Evolutionary conservation across 176 grass and related monocot species (phyloP).

Genomic region (Juncus inflexus): DNA sequence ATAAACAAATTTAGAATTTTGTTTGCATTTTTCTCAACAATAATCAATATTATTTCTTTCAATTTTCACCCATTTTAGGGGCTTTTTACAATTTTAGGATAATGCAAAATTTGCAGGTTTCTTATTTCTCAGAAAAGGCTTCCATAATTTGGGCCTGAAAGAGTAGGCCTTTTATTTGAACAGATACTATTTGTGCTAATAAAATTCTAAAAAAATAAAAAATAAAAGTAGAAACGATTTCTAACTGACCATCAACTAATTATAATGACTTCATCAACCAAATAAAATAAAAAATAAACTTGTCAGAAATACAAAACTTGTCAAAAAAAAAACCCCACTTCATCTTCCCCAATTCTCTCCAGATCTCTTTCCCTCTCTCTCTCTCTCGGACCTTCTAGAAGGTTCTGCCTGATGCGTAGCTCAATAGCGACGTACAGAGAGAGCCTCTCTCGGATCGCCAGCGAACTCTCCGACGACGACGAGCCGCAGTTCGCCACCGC

Average conservation of each 20-base stretch:
- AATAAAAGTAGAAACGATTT: background rate
- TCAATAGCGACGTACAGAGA: slow-evolving; percentile 81
- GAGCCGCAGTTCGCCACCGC: background rate
- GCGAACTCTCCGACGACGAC: slow-evolving; percentile 64
- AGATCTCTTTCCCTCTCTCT: background rate
- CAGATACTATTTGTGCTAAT: too few species aligned
- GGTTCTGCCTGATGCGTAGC: slow-evolving; percentile 44
- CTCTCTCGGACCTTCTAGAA: background rate
- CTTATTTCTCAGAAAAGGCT: too few species aligned
- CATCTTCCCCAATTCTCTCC: background rate
- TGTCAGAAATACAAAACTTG: too few species aligned
- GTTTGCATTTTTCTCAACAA: too few species aligned
- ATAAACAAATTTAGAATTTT: too few species aligned
- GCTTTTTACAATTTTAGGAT: too few species aligned
- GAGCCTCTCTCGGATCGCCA: slow-evolving; percentile 85
- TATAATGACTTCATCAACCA: background rate
- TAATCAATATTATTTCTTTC: too few species aligned
- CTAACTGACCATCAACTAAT: background rate
- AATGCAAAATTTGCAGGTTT: too few species aligned
- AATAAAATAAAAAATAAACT: background rate
- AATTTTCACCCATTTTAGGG: too few species aligned
- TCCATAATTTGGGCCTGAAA: too few species aligned
- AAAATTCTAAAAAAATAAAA: background rate
- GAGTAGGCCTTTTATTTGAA: too few species aligned
- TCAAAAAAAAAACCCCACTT: slow-evolving; percentile 5